Conservation (phyloP, 2,329 filamentous ascomycete species). For the Ceratocystis alfenasii region DNA sequence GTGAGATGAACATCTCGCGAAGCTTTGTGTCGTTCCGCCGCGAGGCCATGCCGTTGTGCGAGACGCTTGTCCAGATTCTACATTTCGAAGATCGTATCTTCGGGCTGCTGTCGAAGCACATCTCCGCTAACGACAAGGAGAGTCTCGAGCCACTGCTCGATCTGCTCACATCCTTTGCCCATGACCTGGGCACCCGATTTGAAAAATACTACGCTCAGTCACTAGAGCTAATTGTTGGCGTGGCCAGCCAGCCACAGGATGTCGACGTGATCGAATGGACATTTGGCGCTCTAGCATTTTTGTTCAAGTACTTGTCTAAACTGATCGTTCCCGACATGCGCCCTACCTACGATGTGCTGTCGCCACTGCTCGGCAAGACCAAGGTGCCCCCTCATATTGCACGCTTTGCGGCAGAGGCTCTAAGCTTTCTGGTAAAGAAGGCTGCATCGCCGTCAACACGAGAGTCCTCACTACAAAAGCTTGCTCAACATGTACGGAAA, state of each 20-base stretch:
- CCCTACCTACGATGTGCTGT: conserved; percentile 72
- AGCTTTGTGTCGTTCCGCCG: conserved; percentile 66
- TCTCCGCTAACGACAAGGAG: conserved; percentile 64
- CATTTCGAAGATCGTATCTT: conserved; percentile 83
- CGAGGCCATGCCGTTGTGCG: conserved; percentile 64
- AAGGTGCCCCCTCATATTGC: conserved; percentile 77
- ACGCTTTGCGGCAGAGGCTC: conserved; percentile 83
- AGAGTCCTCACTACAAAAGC: conserved; percentile 55
- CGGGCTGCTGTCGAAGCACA: conserved; percentile 60
- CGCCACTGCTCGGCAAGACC: conserved; percentile 70
- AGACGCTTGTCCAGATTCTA: conserved; percentile 82
- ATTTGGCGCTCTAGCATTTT: conserved; percentile 83
- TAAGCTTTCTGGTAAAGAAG: conserved; percentile 89
- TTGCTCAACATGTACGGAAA: conserved; percentile 59
- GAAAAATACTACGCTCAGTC: conserved; percentile 74
- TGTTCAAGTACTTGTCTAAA: conserved; percentile 93
- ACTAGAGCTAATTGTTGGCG: conserved; percentile 60
- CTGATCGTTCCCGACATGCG: conserved; percentile 74
- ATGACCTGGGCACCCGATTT: conserved; percentile 76
- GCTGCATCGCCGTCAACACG: conserved; percentile 66
- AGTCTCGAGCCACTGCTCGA: conserved; percentile 77
- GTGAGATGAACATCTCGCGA: conserved; percentile 78
- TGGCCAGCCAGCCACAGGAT: conserved; percentile 66
- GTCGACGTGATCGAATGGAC: conserved; percentile 95
- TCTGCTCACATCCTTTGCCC: conserved; percentile 86